A percentile compares a stretch with the other conserved stretches of the same genome.
Evolutionary conservation across 2,329 filamentous ascomycete species (phyloP).

Genomic region (Aureobasidium subglaciale): DNA sequence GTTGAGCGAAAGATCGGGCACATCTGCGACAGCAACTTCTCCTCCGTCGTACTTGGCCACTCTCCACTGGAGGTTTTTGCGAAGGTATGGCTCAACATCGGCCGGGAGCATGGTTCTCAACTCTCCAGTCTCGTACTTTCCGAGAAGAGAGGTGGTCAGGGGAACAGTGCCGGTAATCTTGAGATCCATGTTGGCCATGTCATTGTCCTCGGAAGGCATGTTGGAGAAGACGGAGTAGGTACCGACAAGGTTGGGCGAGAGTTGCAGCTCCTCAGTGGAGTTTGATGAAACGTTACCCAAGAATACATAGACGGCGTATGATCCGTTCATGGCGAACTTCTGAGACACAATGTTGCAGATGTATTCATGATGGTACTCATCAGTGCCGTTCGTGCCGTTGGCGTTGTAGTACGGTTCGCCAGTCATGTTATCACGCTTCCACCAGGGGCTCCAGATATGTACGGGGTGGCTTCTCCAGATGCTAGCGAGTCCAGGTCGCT

Average conservation of each 20-base stretch:
- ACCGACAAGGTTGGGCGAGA: conserved; percentile 49
- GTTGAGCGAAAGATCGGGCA: conserved; percentile 33
- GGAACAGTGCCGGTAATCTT: conserved; percentile 38
- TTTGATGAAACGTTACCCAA: conserved; percentile 47
- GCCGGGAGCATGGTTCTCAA: conserved; percentile 26
- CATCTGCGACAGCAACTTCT: conserved; percentile 26
- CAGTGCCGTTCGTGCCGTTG: neutral
- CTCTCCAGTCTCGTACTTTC: conserved; percentile 27
- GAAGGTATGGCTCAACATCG: conserved; percentile 26
- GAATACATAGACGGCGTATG: conserved; percentile 63
- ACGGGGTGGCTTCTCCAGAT: neutral
- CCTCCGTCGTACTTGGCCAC: conserved; percentile 30
- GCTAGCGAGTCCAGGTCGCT: neutral
- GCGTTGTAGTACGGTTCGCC: neutral
- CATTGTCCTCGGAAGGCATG: conserved; percentile 17
- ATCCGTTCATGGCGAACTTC: conserved; percentile 53
- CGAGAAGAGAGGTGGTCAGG: conserved; percentile 37
- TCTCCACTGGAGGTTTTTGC: conserved; percentile 29
- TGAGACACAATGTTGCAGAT: conserved; percentile 58
- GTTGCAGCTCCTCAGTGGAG: conserved; percentile 31
- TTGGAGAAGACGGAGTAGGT: conserved; percentile 46
- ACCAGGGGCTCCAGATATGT: neutral
- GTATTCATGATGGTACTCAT: conserved; percentile 48
- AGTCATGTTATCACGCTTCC: conserved; percentile 11
- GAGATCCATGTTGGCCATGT: conserved; percentile 23